phyloP scores from a whole-genome alignment of 2,329 filamentous ascomycete species.

The Zymoseptoria ardabiliae region DNA sequence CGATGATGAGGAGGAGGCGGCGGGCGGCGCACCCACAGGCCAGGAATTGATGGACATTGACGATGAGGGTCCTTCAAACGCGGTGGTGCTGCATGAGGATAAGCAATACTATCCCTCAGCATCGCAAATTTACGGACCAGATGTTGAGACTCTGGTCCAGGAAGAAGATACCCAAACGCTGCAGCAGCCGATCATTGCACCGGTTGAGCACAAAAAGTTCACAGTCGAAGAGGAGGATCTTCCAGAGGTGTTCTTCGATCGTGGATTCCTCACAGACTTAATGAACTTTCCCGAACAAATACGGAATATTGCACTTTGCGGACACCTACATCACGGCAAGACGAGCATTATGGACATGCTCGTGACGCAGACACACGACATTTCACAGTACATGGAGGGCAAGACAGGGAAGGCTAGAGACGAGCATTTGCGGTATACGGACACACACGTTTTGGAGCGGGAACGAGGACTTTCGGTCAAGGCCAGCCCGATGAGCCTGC shows the following conservation, averaged over 20 bases:
- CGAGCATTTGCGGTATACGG: slow-evolving; percentile 90
- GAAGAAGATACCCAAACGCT: slow-evolving; percentile 95
- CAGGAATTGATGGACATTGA: slow-evolving; percentile 94
- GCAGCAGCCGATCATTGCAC: slow-evolving; percentile 85
- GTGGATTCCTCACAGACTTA: slow-evolving; percentile 87
- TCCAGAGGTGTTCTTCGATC: slow-evolving; percentile 78
- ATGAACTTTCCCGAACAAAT: slow-evolving; percentile 95
- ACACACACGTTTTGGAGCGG: slow-evolving; percentile 80
- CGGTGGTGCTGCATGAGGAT: slow-evolving; percentile 96
- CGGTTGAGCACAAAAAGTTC: slow-evolving; percentile 92
- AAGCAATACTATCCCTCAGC: slow-evolving; percentile 99
- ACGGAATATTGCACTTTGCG: slow-evolving; percentile 83
- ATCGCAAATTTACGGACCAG: slow-evolving; percentile 85
- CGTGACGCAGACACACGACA: slow-evolving; percentile 88
- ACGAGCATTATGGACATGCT: slow-evolving; percentile 98
- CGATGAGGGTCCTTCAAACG: slow-evolving; percentile 84
- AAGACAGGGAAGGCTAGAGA: slow-evolving; percentile 74
- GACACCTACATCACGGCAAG: slow-evolving; percentile 95
- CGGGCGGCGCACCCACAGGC: slow-evolving; percentile 45
- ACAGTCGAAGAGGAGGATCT: slow-evolving; percentile 89
- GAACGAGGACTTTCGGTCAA: slow-evolving; percentile 90
- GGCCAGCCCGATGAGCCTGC: slow-evolving; percentile 85
- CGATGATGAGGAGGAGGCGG: slow-evolving; percentile 58
- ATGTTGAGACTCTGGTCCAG: slow-evolving; percentile 91
- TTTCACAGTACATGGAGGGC: slow-evolving; percentile 69